Base-by-base conservation (phyloP, 2,329 filamentous ascomycete species). In the Sporothrix dimorphospora region DNA sequence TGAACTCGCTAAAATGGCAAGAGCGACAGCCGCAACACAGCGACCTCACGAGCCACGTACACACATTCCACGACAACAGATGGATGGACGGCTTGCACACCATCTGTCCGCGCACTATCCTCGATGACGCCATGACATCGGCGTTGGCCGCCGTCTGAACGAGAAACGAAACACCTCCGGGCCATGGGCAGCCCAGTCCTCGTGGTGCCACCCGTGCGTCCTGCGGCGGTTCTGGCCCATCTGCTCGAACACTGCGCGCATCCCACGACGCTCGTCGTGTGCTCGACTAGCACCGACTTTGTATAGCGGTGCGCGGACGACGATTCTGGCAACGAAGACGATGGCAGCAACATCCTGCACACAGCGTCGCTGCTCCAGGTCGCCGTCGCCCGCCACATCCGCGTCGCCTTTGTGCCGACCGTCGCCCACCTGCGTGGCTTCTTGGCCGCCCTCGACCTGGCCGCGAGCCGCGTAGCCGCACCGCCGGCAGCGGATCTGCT, bases 351-450 rank as follows among this genome's bases (percentile, higher is more conserved):
- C 59, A 66, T 94, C 8, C 81, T 93, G 7, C 55, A 66, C 82
- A 85, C 19, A 87, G 63, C 90, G 38, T 90, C 92, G 0, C 87
- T 97, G 16, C 86, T 90, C 71, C 87, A 93, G 74, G 84, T 94
- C 38, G 88, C 90, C 63, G 86, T 87, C 3, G 91, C 93, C 8
- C 87, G 89, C 40, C 89, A 90, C 76, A 86, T 97, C 74, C 88
- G 88, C 71, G 80, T 94, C 9, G 82, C 88, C 47, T 98, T 97
- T 81, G 87, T 89, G 71, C 89, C 93, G 0, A 93, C 91, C 2
- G 86, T 96, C 70, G 89, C 92, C 27, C 90, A 92, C 79, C 87
- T 97, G 7, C 90, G 93, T 70, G 93, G 93, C 47, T 93, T 91
- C 77, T 85, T 98, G 21, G 85, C 91, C 55, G 85, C 88, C 69